A percentile compares a stretch with the other conserved stretches of the same genome.
Conservation (phyloP, 2,329 filamentous ascomycete species). For the Colletotrichum cuscutae region DNA sequence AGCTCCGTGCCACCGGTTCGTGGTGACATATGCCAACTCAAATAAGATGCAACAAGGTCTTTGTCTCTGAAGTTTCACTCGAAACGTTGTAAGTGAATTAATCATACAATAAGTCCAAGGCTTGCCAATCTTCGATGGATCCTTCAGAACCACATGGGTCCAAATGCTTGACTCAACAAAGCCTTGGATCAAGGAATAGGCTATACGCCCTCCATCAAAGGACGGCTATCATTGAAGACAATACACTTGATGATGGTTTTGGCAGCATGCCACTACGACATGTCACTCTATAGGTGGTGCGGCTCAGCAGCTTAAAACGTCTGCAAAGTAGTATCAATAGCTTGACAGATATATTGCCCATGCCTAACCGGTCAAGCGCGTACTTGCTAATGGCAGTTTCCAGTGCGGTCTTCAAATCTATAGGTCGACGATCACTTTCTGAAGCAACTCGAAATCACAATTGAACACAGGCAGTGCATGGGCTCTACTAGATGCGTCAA, state of each 20-base stretch:
- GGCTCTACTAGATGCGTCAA: background rate
- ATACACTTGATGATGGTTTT: background rate
- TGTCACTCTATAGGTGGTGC: background rate
- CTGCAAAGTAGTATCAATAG: background rate
- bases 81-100: background rate
- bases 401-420: background rate
- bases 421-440: background rate
- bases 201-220: background rate
- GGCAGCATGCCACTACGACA: background rate
- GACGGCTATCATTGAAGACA: background rate
- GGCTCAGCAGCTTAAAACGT: background rate
- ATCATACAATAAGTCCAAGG: background rate
- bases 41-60: background rate
- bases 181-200: background rate
- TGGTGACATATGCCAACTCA: background rate
- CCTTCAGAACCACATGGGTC: background rate
- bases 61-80: background rate
- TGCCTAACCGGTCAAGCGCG: background rate
- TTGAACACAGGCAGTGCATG: background rate
- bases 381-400: background rate
- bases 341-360: background rate
- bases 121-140: background rate
- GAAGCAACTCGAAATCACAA: background rate
- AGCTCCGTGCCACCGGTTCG: background rate
- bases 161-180: background rate